Base-by-base conservation (phyloP, 2,329 filamentous ascomycete genomes). In the Beauveria rudraprayagi region DNA sequence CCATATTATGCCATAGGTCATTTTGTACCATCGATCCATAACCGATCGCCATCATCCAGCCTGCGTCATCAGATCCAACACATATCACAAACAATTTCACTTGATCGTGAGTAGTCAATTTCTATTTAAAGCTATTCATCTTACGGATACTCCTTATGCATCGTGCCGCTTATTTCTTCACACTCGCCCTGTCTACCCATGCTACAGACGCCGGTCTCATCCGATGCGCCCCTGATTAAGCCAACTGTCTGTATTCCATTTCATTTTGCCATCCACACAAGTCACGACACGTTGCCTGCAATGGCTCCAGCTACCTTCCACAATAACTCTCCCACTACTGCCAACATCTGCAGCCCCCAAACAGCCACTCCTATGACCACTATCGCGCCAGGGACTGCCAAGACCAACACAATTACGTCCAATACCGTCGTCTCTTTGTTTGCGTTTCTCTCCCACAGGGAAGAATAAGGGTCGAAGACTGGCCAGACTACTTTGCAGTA, bases 401-500 rank as follows among this genome's bases (percentile, higher is more conserved):
- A 60, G 37, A 66, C 61, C 24, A 72, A 60, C 26, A 67, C 62
- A 16, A 67, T 55, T 2, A 55, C 40, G 22, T 64, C 53, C 51
- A 57, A 53, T 62, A 68, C 63, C 2, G 66, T 69, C 37, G 63
- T 59, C 48, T 69, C 61, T 22, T 67, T 59, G 40, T 61, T 67
- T 17, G 63, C 64, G 28, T 67, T 65, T 43, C 67, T 64, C 58
- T 65, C 60, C 72, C 75, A 74, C 59, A 74, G 68, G 37, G 70
- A 66, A 30, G 76, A 78, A 2, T 69, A 64, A 8, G 65, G 63
- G 65, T 76, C 67, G 61, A 79, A 76, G 14, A 77, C 73, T 2
- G 76, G 76, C 54, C 66, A 66, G 17, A 78, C 70, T 14, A 72
- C 62, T 46, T 60, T 62, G 73, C 70, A 76, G 66, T 76, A 78